Conservation (phyloP, 78 protist species). For the Speleostelium caveatum region DNA sequence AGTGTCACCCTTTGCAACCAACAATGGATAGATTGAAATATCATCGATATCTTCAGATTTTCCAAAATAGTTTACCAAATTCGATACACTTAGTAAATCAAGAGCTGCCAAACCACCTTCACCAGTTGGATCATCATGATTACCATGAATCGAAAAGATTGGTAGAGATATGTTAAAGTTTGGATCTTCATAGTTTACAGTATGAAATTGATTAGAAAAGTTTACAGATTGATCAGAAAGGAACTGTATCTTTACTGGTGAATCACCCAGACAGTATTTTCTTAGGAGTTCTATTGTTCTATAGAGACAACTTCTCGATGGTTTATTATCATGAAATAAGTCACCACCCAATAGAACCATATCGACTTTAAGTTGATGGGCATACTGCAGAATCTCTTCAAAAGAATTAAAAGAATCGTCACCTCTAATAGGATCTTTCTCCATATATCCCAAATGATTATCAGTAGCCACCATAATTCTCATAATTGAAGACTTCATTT, state of each 20-base stretch:
- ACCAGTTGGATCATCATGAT: constrained; percentile 99
- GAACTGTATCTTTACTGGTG: constrained; percentile 63
- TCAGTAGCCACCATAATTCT: constrained; percentile 95
- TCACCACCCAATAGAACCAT: constrained; percentile 98
- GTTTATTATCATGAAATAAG: constrained; percentile 98
- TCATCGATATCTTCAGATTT: constrained; percentile 83
- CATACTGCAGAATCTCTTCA: constrained; percentile 95
- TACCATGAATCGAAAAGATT: constrained; percentile 98
- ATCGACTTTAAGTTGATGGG: constrained; percentile 90
- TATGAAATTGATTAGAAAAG: constrained; percentile 55
- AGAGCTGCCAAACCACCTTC: constrained; percentile 90
- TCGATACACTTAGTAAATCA: constrained; percentile 89
- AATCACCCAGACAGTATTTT: constrained; percentile 90
- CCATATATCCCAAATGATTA: constrained; percentile 96
- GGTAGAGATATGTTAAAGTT: constrained; percentile 97
- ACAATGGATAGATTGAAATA: constrained; percentile 90
- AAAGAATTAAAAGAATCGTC: constrained; percentile 95
- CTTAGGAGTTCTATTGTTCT: constrained; percentile 90
- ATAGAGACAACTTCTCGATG: constrained; percentile 89
- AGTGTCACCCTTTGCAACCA: constrained; percentile 86
- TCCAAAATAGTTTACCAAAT: constrained; percentile 97
- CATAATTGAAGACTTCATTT: constrained; percentile 14
- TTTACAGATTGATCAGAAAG: constrained; percentile 77
- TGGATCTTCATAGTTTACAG: constrained; percentile 96
- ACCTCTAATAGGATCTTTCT: constrained; percentile 95